These are phyloP conservation scores for Boletus speciosus DNA, from an alignment of 768 basidiomycete genomes.

Conservation along the genomic window DNA sequence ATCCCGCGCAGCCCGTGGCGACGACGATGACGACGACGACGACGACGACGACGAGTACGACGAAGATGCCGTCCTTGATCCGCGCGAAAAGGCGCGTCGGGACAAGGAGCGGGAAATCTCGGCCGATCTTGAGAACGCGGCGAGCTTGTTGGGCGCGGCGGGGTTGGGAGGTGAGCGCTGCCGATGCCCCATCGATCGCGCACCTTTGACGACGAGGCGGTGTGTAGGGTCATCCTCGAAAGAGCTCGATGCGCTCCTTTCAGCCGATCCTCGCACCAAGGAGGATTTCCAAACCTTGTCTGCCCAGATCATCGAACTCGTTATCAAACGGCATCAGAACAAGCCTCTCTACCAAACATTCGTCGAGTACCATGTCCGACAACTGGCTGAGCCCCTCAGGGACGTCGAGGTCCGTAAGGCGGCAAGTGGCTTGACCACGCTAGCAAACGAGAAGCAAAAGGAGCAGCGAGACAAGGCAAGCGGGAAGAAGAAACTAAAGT, in stretches of 20 bases:
- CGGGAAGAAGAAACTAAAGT: slow-evolving; percentile 87
- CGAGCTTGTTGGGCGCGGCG: slow-evolving; percentile 73
- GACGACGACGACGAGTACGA: slow-evolving; percentile 48
- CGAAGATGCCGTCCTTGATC: slow-evolving; percentile 76
- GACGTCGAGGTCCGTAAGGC: slow-evolving; percentile 92
- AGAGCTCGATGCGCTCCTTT: slow-evolving; percentile 69
- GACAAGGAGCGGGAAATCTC: slow-evolving; percentile 83
- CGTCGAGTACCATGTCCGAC: slow-evolving; percentile 78
- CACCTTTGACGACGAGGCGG: neutral
- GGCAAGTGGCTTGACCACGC: slow-evolving; percentile 74
- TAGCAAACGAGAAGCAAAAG: slow-evolving; percentile 95
- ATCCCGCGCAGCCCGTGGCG: slow-evolving; percentile 38
- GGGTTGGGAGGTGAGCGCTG: slow-evolving; percentile 54
- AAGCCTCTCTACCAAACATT: slow-evolving; percentile 84
- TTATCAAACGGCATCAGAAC: slow-evolving; percentile 75
- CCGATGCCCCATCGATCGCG: neutral
- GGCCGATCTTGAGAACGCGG: slow-evolving; percentile 82
- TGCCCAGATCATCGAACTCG: slow-evolving; percentile 61
- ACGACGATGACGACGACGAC: slow-evolving; percentile 30
- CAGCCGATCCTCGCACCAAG: slow-evolving; percentile 80
- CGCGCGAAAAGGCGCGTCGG: slow-evolving; percentile 67
- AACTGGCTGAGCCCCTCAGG: slow-evolving; percentile 71
- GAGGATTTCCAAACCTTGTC: slow-evolving; percentile 83
- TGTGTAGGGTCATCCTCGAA: slow-evolving; percentile 58
- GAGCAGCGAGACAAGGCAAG: slow-evolving; percentile 80